Evolutionary conservation across 495 filamentous ascomycete genomes (phyloP).

Genomic region (Lophiostoma macrostomum): DNA sequence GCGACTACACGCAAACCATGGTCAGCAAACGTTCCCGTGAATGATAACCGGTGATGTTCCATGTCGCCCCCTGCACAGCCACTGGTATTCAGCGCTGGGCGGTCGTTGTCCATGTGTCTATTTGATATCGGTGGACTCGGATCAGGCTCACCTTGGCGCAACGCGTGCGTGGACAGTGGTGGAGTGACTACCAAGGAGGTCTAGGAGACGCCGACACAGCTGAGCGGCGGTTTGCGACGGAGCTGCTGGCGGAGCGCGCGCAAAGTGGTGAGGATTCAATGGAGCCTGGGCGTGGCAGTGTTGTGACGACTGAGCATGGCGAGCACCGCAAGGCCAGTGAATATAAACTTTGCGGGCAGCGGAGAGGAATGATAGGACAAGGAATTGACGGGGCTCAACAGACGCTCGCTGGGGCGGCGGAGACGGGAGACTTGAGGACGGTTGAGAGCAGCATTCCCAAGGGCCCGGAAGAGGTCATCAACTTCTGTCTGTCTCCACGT

Average conservation of each 20-base stretch:
- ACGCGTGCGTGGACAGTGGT: constrained; percentile 1
- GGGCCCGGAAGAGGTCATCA: too few species aligned
- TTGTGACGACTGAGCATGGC: constrained; percentile 1
- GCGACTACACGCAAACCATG: constrained; percentile 12
- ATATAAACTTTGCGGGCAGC: background rate
- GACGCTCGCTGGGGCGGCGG: background rate
- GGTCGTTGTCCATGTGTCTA: background rate
- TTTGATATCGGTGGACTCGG: constrained; percentile 2
- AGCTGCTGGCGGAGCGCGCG: background rate
- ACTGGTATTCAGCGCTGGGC: constrained; percentile 5
- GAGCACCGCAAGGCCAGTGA: background rate
- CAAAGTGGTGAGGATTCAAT: constrained; percentile 1
- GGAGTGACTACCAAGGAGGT: background rate
- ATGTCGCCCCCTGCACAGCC: too few species aligned
- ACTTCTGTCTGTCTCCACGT: too few species aligned
- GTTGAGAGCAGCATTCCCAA: too few species aligned
- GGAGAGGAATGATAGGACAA: background rate
- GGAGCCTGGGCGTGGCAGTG: constrained; percentile 25
- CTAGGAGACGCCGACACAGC: constrained; percentile 10
- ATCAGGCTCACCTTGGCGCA: constrained; percentile 20
- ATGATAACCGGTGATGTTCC: background rate
- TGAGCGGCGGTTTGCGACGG: constrained; percentile 14
- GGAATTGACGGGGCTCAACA: background rate
- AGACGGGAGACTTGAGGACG: background rate
- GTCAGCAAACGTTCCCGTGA: constrained; percentile 14